Evolutionary conservation across 306 rosid genomes (phyloP).

Genomic region (Argentina anserina): DNA sequence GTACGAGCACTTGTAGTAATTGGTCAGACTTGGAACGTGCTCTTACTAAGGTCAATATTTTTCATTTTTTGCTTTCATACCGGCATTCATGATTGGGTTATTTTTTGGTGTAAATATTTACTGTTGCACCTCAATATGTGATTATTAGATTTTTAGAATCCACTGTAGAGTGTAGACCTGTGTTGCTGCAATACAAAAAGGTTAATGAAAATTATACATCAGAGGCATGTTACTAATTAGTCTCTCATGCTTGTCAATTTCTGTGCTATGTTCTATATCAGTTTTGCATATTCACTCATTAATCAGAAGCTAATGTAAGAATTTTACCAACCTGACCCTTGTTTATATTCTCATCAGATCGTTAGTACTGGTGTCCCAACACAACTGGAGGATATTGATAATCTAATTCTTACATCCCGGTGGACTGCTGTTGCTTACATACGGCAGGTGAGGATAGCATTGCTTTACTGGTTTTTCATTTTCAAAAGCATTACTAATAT

Average conservation of each 20-base stretch:
- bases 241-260: conserved; percentile 8
- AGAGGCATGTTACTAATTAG: not conserved
- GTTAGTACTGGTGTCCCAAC: conserved; percentile 52
- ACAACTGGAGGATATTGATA: conserved; percentile 55
- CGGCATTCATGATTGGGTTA: conserved; percentile 8
- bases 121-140: not conserved
- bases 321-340: conserved; percentile 2
- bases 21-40: conserved; percentile 81
- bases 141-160: not conserved
- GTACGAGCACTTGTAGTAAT: conserved; percentile 63
- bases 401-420: conserved; percentile 74
- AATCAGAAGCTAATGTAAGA: conserved; percentile 4
- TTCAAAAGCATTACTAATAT: not conserved
- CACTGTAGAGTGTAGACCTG: not conserved
- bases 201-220: not conserved
- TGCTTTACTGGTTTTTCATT: not conserved
- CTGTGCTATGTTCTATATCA: conserved; percentile 1
- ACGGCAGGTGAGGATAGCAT: conserved; percentile 60
- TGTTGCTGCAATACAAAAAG: not conserved
- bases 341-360: conserved; percentile 46
- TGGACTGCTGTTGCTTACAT: conserved; percentile 83
- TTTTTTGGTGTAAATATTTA: not conserved
- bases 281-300: conserved; percentile 8
- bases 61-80: conserved; percentile 12
- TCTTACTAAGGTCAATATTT: conserved; percentile 56